Evolutionary conservation across 2,329 filamentous ascomycete genomes (phyloP), one percentile per base, ranked within the genome.

Genomic region (Aspergillus sp.): DNA sequence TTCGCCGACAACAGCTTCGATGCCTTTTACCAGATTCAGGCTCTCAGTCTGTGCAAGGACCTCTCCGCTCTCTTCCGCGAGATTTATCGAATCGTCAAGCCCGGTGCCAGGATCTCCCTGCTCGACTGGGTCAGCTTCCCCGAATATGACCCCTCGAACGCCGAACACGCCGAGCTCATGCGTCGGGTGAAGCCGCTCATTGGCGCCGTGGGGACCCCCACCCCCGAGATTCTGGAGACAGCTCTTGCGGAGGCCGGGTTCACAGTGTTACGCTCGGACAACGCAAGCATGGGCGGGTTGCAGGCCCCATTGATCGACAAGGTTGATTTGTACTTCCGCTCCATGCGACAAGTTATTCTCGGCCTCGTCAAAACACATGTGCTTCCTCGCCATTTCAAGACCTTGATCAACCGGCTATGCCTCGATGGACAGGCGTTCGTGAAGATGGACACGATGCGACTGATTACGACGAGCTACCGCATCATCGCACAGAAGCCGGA

Each of bases 21-120:
- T 60, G 82, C 78, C 31, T 84, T 85, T 62, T 85, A 81, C 78
- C 84, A 80, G 82, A 88, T 80, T 80, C 88, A 79, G 79, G 87
- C 76, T 59, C 82, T 79, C 69, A 87, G 79, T 76, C 81, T 79
- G 31, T 84, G 81, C 76, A 82, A 82, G 63, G 81, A 85, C 57
- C 75, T 81, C 2, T 67, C 74, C 3, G 72, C 75, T 7, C 75
- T 84, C 11, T 84, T 84, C 72, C 72, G 71, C 53, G 83, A 85
- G 69, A 73, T 85, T 56, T 80, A 76, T 68, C 78, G 83, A 19
- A 74, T 85, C 4, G 65, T 85, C 56, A 82, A 82, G 69, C 83
- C 83, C 0, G 83, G 82, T 15, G 79, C 82, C 11, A 80, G 77
- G 66, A 78, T 85, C 63, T 81, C 82, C 3, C 71, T 83, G 31